Evolutionary conservation across 192 early-diverging fungal genomes (phyloP), one percentile per base, ranked within the genome.

Genomic region (Coemansia sp.): DNA sequence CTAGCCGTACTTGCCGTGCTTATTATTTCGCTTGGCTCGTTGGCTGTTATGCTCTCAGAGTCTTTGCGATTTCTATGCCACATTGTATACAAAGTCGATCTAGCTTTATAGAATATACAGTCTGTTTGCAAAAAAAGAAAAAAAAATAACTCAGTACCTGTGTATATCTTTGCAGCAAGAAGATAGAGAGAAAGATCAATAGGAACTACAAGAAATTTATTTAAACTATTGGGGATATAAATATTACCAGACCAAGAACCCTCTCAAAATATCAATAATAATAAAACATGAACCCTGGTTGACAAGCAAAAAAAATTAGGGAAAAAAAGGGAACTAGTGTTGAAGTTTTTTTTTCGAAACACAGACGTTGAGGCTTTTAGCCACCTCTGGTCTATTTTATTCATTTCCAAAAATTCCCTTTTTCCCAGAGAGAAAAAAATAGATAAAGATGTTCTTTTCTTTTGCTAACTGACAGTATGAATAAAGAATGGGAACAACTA

Each of bases 41-140:
- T 56, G 54, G 54, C 54, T 18, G 54, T 41, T 41, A 41, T 56
- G 54, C 54, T 56, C 8, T 8, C 54, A 8, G 54, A 32, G 54
- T 28, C 32, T 18, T 28, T 56, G 3, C 54, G 7, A 32, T 56
- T 28, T 9, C 32, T 56, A 9, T 8, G 17, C 22, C 20, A 18
- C 54, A 61, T 61, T 9, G 37, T 53, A 53, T 53, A 53, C 52
- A 54, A 54, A 54, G 17, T 54, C 8, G 8, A 41, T 12, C 11
- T 41, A 41, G 5, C 8, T 0, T 41, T 41, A 3, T 6, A 54
- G 22, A 54, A 54, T 20, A 54, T 57, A 57, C 1, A 54, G n/a
- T 3, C 20, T 12, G 17, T 1, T 53, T 18, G 51, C 22, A 28
- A 53, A 41, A 41, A 41, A 41, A 7, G 39, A 7, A 41, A 41